Conservation (phyloP, 2,329 filamentous ascomycete genomes). For the Xylaria multiplex region DNA sequence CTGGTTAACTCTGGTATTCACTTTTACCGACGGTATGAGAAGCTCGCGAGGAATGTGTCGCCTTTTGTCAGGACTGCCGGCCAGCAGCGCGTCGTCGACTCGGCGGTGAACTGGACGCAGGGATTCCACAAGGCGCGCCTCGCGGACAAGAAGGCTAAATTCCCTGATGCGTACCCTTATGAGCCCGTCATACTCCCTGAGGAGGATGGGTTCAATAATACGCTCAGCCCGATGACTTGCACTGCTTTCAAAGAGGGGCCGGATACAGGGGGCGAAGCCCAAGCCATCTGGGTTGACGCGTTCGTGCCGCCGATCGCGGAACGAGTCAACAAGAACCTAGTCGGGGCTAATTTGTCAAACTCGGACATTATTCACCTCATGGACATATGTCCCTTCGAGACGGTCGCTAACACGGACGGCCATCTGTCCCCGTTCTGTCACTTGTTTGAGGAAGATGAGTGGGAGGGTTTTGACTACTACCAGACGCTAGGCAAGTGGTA, state of each 20-base stretch:
- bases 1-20: constrained; percentile 79
- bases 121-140: constrained; percentile 73
- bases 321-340: constrained; percentile 75
- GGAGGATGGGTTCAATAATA: constrained; percentile 76
- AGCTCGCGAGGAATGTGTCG: constrained; percentile 64
- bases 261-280: constrained; percentile 60
- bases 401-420: constrained; percentile 69
- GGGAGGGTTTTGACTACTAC: constrained; percentile 83
- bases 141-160: constrained; percentile 54
- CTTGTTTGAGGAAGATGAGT: constrained; percentile 79
- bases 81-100: constrained; percentile 76
- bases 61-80: constrained; percentile 80
- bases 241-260: constrained; percentile 72
- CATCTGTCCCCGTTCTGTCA: constrained; percentile 76
- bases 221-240: constrained; percentile 79
- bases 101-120: constrained; percentile 77
- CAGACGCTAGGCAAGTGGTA: constrained; percentile 87
- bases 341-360: constrained; percentile 71
- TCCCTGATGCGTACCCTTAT: constrained; percentile 59
- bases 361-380: constrained; percentile 77
- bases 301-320: constrained; percentile 75
- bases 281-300: constrained; percentile 66
- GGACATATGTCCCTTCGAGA: constrained; percentile 89
- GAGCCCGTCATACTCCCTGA: constrained; percentile 77
- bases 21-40: constrained; percentile 78